These are phyloP conservation scores for Aspergillus funiculosus DNA, from an alignment of 495 filamentous ascomycete genomes.

Conservation along the genomic window DNA sequence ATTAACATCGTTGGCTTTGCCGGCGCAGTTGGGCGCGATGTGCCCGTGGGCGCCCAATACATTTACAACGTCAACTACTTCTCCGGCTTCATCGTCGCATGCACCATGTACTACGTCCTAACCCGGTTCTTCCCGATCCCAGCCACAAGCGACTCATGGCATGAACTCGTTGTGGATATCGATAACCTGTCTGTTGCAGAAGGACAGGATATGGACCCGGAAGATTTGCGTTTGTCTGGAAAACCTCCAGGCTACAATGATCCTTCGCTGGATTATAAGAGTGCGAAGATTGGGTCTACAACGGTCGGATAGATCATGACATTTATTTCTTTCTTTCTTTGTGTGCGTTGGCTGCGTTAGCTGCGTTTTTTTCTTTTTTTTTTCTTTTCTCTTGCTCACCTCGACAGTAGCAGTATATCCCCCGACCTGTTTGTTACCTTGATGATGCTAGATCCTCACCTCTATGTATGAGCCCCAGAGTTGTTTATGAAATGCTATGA, in stretches of 20 bases:
- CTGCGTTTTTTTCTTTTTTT: neutral
- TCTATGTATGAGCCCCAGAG: no score
- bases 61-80: conserved; percentile 92
- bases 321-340: neutral
- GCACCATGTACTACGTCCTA: conserved; percentile 60
- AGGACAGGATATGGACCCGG: conserved; percentile 28
- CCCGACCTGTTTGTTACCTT: no score
- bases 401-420: no score
- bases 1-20: conserved; percentile 93
- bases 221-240: conserved; percentile 10
- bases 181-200: conserved; percentile 37
- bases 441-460: no score
- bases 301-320: conserved; percentile 12
- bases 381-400: neutral
- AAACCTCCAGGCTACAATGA: conserved; percentile 6
- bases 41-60: conserved; percentile 72
- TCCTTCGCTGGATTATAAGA: conserved; percentile 13
- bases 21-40: conserved; percentile 67
- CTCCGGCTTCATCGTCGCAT: conserved; percentile 68
- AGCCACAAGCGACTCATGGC: conserved; percentile 68
- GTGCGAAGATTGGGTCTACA: conserved; percentile 11
- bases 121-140: conserved; percentile 67
- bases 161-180: conserved; percentile 67
- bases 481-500: no score
- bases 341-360: no score